A percentile compares a stretch with the other conserved stretches of the same genome.
Conservation (phyloP, 306 rosid genomes). For the Phaseolus lunatus region DNA sequence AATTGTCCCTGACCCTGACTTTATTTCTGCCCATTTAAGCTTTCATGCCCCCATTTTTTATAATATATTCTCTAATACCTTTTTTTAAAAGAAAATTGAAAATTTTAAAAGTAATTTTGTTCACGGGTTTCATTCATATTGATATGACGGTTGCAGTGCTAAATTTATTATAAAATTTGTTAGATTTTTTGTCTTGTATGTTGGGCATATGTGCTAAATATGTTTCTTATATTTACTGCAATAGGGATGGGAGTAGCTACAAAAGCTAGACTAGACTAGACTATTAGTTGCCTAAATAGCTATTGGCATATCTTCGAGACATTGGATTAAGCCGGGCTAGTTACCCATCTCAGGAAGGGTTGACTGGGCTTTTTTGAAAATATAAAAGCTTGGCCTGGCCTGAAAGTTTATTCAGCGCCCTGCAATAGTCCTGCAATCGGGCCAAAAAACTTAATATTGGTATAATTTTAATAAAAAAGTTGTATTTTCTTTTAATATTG, state of each 20-base stretch:
- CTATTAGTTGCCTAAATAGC: neutral
- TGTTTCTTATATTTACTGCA: neutral
- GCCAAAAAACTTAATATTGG: neutral
- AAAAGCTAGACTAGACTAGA: neutral
- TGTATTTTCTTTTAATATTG: neutral
- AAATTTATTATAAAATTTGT: neutral
- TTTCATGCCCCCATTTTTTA: neutral
- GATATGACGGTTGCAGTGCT: neutral
- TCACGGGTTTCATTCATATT: neutral
- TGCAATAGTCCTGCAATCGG: neutral
- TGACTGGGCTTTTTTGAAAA: neutral
- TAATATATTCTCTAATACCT: neutral
- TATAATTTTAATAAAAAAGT: neutral
- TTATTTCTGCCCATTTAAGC: neutral
- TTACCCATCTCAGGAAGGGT: neutral
- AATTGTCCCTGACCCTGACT: too few species aligned
- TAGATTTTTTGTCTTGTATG: neutral
- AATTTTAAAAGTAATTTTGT: neutral
- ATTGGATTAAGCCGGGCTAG: neutral
- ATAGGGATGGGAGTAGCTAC: neutral
- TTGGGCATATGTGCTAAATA: neutral
- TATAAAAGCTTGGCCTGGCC: neutral
- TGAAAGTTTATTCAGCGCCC: neutral
- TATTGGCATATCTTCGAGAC: neutral
- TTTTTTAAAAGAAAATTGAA: neutral